These are phyloP conservation scores for Chlamydomonas sp. DNA, from an alignment of 139 green algal genomes.

Conservation along the genomic window DNA sequence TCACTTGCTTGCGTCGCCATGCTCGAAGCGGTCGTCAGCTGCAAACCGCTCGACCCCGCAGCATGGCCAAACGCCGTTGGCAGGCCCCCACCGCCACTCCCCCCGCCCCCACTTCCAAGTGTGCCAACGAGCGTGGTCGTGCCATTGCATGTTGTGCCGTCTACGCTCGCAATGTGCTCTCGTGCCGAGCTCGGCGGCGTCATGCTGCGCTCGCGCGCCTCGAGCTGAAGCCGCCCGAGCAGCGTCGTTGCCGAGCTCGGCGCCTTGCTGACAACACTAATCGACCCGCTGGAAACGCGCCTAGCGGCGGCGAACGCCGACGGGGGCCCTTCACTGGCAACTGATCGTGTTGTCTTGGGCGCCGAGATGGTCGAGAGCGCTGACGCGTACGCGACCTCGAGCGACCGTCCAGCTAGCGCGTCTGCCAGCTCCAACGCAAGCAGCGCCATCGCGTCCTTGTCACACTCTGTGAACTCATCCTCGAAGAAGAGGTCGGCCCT, in stretches of 20 bases:
- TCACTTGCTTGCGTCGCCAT: too few relatives aligned
- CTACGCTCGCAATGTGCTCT: too few relatives aligned
- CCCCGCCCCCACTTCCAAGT: background rate
- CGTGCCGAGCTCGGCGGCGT: too few relatives aligned
- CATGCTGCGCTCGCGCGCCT: background rate
- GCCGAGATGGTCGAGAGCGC: too few relatives aligned
- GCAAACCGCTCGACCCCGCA: too few relatives aligned
- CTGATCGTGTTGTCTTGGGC: too few relatives aligned
- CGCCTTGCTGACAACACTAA: background rate
- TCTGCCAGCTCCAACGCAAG: constrained; percentile 52
- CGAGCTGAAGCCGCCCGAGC: background rate
- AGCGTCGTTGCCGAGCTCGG: background rate
- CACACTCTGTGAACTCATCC: constrained; percentile 10
- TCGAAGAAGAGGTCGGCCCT: constrained; percentile 9
- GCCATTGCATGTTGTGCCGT: too few relatives aligned
- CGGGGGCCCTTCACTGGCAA: constrained; percentile 25
- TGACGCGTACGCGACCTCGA: constrained; percentile 54
- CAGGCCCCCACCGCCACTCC: background rate
- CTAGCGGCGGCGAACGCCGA: background rate
- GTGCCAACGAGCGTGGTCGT: too few relatives aligned
- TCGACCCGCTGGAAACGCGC: background rate
- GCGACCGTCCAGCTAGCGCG: constrained; percentile 31
- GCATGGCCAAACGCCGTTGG: too few relatives aligned
- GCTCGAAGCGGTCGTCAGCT: too few relatives aligned
- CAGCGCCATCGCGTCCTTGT: constrained; percentile 42